phyloP scores from a whole-genome alignment of 2,329 filamentous ascomycete genomes.

The Aspergillus sp. region DNA sequence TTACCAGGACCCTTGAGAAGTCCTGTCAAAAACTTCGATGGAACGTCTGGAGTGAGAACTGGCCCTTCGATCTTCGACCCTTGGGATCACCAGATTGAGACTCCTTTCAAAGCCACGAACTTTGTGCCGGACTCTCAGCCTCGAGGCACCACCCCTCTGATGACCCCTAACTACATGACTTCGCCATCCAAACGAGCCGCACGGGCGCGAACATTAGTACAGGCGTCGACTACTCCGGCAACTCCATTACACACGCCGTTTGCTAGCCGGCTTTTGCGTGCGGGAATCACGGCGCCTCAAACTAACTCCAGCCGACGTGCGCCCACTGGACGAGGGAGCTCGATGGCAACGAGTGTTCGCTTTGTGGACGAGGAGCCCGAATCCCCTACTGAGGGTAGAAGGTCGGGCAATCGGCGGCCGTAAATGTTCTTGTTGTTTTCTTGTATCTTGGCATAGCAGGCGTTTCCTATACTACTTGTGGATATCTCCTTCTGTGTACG shows the following conservation, averaged over 20 bases:
- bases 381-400: slow-evolving; percentile 39
- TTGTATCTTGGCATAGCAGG: no score
- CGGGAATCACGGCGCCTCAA: slow-evolving; percentile 18
- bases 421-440: neutral
- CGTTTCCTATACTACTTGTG: slow-evolving; percentile 2
- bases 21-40: slow-evolving; percentile 5
- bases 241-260: slow-evolving; percentile 45
- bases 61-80: slow-evolving; percentile 32
- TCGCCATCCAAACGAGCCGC: slow-evolving; percentile 48
- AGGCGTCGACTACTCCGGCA: slow-evolving; percentile 44
- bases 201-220: slow-evolving; percentile 39
- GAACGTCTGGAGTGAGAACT: slow-evolving; percentile 9
- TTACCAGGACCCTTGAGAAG: slow-evolving; percentile 23
- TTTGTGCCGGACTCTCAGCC: slow-evolving; percentile 30
- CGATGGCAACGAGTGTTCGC: slow-evolving; percentile 37
- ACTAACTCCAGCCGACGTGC: slow-evolving; percentile 23
- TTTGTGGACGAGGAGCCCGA: slow-evolving; percentile 42
- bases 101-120: slow-evolving; percentile 37
- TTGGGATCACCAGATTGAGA: slow-evolving; percentile 33
- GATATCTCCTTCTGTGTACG: slow-evolving; percentile 2
- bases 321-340: slow-evolving; percentile 24
- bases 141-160: slow-evolving; percentile 34
- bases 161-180: slow-evolving; percentile 42
- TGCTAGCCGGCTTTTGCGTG: slow-evolving; percentile 36
- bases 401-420: slow-evolving; percentile 31